Evolutionary conservation across 1,139 yeast genomes (phyloP), one percentile per base, ranked within the genome.

Genomic region (Citeromyces hawaiiensis): DNA sequence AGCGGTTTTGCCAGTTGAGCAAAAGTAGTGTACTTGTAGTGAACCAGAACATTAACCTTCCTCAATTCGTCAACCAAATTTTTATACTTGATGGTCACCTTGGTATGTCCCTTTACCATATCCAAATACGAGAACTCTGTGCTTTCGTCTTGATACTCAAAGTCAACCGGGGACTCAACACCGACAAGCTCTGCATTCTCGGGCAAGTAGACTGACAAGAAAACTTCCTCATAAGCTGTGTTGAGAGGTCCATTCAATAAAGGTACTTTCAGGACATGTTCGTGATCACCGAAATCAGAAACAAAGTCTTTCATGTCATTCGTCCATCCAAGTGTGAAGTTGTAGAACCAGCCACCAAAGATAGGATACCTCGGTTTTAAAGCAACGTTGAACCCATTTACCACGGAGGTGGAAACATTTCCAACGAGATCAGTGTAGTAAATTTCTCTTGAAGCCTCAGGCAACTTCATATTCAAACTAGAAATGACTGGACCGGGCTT

Each of bases 321-420:
- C 42, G 80, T 74, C 96, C 96, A 93, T 6, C 97, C 97, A 52
- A 91, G 63, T 16, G 98, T 91, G 65, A 86, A 91, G 61, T 91
- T 87, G 61, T 87, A 91, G 51, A 79, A 73, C 99, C 99, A 91
- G 35, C 88, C 94, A 38, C 98, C 99, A 61, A 86, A 83, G 7
- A 91, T 54, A 10, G 99, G 99, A 64, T 68, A 91, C 56, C 99
- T 72, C 42, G 98, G 98, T 52, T 72, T 76, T 47, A 91, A 58
- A 35, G 78, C 65, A 42, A 86, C 61, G 45, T 67, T 72, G 42
- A 68, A 61, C 2, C 52, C 53, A 13, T 68, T 52, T 35, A 70
- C 61, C 45, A 68, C 66, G 43, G 83, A 82, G 4, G 96, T 83
- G 7, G 95, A 79, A n/a, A 91, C 96, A 61, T 85, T 83, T 19